Conservation (phyloP, 2,329 filamentous ascomycete species). For the Chaetoscypha palmicola region DNA sequence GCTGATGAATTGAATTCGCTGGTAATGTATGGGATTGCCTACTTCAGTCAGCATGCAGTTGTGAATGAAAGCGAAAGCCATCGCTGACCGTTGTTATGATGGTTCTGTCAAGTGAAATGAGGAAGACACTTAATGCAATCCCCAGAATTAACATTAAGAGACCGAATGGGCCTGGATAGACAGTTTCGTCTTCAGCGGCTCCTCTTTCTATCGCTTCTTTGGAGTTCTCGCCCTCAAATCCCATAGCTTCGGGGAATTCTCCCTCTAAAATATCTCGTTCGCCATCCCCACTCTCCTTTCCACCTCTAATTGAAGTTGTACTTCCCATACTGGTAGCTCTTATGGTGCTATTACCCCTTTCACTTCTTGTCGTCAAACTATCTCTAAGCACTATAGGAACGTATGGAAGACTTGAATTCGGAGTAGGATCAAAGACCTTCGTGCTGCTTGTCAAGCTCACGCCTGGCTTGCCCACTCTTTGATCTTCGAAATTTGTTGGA, state of each 20-base stretch:
- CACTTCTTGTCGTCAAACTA: neutral
- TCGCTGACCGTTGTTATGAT: constrained; percentile 21
- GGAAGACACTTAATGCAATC: constrained; percentile 27
- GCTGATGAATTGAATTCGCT: constrained; percentile 31
- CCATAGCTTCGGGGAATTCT: neutral
- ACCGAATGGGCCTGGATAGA: constrained; percentile 23
- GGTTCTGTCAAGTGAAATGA: constrained; percentile 25
- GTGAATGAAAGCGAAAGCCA: too few species aligned
- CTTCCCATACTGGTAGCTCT: neutral
- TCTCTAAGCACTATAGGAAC: neutral
- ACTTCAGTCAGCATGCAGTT: too few species aligned
- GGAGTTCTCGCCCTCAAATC: neutral
- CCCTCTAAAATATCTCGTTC: neutral
- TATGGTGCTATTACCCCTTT: neutral
- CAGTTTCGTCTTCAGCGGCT: constrained; percentile 6
- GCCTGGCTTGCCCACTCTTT: constrained; percentile 12
- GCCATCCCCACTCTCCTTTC: neutral
- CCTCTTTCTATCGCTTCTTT: neutral
- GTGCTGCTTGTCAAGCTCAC: constrained; percentile 11
- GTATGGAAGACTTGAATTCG: neutral
- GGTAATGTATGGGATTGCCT: constrained; percentile 36
- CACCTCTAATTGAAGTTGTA: neutral
- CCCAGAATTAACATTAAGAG: constrained; percentile 25
- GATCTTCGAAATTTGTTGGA: constrained; percentile 14
- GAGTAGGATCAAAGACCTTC: constrained; percentile 9